Evolutionary conservation across 805 yeast species (phyloP), one percentile per base, ranked within the genome.

Genomic region (Scheffersomyces amazonensis): DNA sequence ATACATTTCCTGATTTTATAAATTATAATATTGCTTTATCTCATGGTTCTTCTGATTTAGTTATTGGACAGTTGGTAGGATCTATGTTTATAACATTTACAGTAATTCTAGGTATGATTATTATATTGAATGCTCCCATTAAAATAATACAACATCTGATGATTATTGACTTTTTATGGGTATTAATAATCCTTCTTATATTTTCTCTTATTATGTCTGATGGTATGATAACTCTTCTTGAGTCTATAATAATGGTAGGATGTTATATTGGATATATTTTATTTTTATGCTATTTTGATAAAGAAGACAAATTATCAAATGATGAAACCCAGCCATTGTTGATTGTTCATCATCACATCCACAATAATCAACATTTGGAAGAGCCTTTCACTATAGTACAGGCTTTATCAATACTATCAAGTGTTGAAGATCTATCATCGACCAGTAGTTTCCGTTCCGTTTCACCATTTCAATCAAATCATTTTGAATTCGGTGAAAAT

Each of bases 31-130:
- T 58, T 20, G 53, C 64, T 5, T 45, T 67, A 15, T 41, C 46
- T 13, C 43, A 57, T 7, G 48, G 55, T 15, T 54, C 67, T 2
- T 42, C 57, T 1, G 69, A 64, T 25, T 43, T 67, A 16, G 63
- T 64, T 3, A 39, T 67, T 21, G 72, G 72, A 3, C 71, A 67
- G 41, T 42, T 64, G 5, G 50, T 65, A 5, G 72, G 73, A 1
- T 58, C 68, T 2, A 55, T 53, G 10, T 39, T 62, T 2, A 58
- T 67, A 10, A 54, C 61, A 30, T 54, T 64, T 35, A 56, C 66
- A 1, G 42, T 67, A 1, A 53, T 64, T 1, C 48, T 67, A n/a
- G 72, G 72, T 0, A 20, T 55, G 5, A 67, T 67, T 11, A 41
- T 60, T 45, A 8, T 44, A 40, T 21, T 49, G 36, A 20, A 39